phyloP scores from a whole-genome alignment of 2,329 filamentous ascomycete genomes.

The Ophiostoma quercus region DNA sequence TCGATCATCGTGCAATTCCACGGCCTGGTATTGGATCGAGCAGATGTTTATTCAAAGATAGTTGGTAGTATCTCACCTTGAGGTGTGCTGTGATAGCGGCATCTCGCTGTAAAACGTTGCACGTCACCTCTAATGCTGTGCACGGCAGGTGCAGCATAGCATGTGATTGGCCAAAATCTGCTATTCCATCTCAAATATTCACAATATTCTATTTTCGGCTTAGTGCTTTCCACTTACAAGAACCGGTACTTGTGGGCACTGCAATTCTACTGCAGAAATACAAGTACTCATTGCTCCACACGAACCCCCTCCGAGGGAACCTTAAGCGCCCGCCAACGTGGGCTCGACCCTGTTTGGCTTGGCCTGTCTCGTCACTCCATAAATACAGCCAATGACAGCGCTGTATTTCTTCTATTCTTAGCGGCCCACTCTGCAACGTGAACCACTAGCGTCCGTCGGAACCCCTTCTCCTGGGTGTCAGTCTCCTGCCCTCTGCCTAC shows the following conservation, averaged over 20 bases:
- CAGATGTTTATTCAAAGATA: no score
- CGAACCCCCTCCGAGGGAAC: not conserved
- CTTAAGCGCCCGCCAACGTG: constrained; percentile 27
- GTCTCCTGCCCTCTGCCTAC: constrained; percentile 15
- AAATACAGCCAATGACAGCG: constrained; percentile 22
- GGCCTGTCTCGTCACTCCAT: constrained; percentile 23
- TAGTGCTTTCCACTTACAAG: constrained; percentile 7
- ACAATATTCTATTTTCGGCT: not conserved
- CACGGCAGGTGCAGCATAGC: not conserved
- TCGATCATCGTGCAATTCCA: not conserved
- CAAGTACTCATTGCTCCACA: constrained; percentile 2
- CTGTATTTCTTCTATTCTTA: constrained; percentile 24
- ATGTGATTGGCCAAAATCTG: not conserved
- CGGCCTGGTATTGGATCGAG: not conserved
- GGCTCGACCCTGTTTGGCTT: constrained; percentile 20
- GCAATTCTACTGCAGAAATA: not conserved
- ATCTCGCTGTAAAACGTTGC: not conserved
- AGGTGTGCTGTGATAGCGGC: not conserved
- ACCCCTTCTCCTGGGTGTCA: constrained; percentile 16
- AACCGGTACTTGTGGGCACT: not conserved
- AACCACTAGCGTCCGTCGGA: constrained; percentile 20
- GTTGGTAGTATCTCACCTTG: not conserved
- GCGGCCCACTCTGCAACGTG: constrained; percentile 20
- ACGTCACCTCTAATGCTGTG: not conserved
- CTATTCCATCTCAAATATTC: not conserved